Evolutionary conservation across 164 flowering plant genomes (phyloP).

Genomic region (Piper longum): DNA sequence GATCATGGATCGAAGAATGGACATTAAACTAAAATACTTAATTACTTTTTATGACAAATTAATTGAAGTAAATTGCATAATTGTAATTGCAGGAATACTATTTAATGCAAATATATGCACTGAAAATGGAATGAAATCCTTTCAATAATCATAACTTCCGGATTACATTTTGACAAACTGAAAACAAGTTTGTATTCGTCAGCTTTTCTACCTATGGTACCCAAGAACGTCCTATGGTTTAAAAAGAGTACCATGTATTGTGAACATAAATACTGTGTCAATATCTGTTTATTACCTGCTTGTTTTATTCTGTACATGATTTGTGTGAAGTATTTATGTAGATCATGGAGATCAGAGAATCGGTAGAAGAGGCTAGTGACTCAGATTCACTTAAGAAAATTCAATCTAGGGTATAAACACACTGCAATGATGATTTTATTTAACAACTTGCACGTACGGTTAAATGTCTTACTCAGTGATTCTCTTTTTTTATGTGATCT

Average conservation of each 20-base stretch:
- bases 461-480: background rate
- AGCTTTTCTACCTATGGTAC: background rate
- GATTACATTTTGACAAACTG: too few species aligned
- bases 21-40: too few species aligned
- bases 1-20: too few species aligned
- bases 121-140: background rate
- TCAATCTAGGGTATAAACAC: slow-evolving; percentile 37
- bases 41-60: background rate
- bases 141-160: background rate
- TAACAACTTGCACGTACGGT: background rate
- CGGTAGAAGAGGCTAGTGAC: slow-evolving; percentile 67
- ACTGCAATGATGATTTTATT: too few species aligned
- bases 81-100: too few species aligned
- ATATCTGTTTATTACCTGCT: too few species aligned
- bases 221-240: background rate
- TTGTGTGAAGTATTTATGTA: slow-evolving; percentile 11
- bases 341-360: slow-evolving; percentile 89
- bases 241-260: too few species aligned
- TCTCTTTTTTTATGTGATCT: slow-evolving; percentile 4
- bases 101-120: too few species aligned
- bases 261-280: too few species aligned
- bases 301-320: too few species aligned
- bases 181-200: background rate
- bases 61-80: too few species aligned
- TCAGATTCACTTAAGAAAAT: slow-evolving; percentile 41